These are phyloP conservation scores for Mucor racemosus DNA, from an alignment of 371 early-diverging fungal genomes.

Conservation along the genomic window DNA sequence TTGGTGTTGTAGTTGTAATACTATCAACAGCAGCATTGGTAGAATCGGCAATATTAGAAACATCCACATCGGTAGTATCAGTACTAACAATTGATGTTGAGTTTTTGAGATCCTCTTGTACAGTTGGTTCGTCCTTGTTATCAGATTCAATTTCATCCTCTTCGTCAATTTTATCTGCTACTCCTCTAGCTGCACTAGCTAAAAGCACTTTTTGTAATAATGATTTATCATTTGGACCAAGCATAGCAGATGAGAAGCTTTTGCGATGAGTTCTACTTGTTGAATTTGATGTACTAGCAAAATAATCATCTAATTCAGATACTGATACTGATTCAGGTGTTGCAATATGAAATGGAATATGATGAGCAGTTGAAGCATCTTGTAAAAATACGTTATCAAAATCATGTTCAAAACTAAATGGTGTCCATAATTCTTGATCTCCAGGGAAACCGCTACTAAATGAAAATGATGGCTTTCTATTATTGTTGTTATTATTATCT, in stretches of 20 bases:
- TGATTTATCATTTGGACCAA: constrained; percentile 33
- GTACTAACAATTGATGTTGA: background rate
- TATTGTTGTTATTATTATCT: background rate
- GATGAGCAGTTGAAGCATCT: constrained; percentile 30
- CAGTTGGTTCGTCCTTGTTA: background rate
- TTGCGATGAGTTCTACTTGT: constrained; percentile 23
- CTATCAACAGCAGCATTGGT: background rate
- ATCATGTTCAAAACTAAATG: constrained; percentile 51
- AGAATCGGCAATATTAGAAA: background rate
- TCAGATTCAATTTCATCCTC: constrained; percentile 9
- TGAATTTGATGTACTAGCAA: constrained; percentile 24
- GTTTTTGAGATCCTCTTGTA: background rate
- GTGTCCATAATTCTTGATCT: constrained; percentile 54
- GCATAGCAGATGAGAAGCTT: constrained; percentile 27
- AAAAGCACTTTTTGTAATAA: constrained; percentile 44
- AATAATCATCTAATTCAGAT: constrained; percentile 52
- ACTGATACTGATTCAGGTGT: constrained; percentile 55
- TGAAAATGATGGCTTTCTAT: constrained; percentile 31
- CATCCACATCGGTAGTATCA: background rate
- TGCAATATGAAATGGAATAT: constrained; percentile 43
- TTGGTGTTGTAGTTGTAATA: background rate
- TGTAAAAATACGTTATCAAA: constrained; percentile 50
- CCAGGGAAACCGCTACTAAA: constrained; percentile 31
- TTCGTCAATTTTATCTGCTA: constrained; percentile 30
- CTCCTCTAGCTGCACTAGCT: constrained; percentile 37